Conservation (phyloP, 805 yeast genomes). For the Ogataea saltuana region DNA sequence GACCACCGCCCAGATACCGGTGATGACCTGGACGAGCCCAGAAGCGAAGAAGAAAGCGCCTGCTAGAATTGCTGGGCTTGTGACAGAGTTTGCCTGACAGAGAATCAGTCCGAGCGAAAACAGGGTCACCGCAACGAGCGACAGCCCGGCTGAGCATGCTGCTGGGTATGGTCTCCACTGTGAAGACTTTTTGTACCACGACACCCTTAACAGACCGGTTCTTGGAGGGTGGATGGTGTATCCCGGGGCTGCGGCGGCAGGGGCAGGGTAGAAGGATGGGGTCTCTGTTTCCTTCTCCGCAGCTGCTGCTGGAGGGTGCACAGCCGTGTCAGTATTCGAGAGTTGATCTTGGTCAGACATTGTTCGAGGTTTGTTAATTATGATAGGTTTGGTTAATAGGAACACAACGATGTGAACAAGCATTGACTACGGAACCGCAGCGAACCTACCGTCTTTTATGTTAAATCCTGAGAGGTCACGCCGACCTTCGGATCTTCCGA, state of each 20-base stretch:
- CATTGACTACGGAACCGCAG: no score
- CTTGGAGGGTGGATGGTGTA: conserved; percentile 41
- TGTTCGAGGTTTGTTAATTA: neutral
- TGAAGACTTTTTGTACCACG: conserved; percentile 44
- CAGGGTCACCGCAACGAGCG: conserved; percentile 46
- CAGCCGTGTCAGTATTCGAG: conserved; percentile 32
- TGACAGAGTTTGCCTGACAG: conserved; percentile 45
- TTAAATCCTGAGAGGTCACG: no score
- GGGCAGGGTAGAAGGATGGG: conserved; percentile 1
- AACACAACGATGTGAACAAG: no score
- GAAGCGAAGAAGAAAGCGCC: conserved; percentile 48
- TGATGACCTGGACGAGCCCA: conserved; percentile 48
- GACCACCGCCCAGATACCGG: conserved; percentile 53
- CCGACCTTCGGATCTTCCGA: no score
- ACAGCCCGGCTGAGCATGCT: conserved; percentile 52
- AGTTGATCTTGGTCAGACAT: conserved; percentile 28
- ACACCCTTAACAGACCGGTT: conserved; percentile 42
- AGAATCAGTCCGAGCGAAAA: conserved; percentile 48
- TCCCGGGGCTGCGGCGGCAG: conserved; percentile 16
- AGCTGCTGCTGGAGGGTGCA: conserved; percentile 17
- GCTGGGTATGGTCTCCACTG: conserved; percentile 46
- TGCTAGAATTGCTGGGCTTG: conserved; percentile 43
- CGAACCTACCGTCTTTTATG: no score
- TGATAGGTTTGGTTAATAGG: no score
- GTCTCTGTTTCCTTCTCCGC: conserved; percentile 10